Conservation (phyloP, 2,329 filamentous ascomycete species). For the Aspergillus carbonarius region DNA sequence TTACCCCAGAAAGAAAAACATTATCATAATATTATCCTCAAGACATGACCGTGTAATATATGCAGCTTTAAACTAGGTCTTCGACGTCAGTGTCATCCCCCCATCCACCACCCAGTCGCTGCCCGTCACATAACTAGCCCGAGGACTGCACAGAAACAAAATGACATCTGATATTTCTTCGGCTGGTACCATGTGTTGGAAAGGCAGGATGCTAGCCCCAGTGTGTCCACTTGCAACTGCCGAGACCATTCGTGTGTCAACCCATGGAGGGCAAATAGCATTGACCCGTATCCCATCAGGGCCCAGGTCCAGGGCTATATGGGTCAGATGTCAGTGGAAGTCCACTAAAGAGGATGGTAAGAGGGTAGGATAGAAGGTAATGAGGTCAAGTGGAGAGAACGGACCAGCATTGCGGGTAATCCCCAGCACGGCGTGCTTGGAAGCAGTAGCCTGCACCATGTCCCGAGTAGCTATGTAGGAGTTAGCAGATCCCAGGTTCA, state of each 20-base stretch:
- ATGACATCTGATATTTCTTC: constrained; percentile 21
- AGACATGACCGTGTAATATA: no score
- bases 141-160: constrained; percentile 7
- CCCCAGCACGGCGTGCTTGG: constrained; percentile 48
- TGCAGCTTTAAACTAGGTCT: not conserved
- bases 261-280: constrained; percentile 32
- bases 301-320: constrained; percentile 29
- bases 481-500: constrained; percentile 40
- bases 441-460: constrained; percentile 39
- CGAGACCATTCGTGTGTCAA: constrained; percentile 31
- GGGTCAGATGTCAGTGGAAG: not conserved
- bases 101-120: constrained; percentile 10
- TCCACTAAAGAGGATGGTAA: no score
- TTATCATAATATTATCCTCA: no score
- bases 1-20: no score
- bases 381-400: not conserved
- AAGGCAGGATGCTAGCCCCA: constrained; percentile 3
- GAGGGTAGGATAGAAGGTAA: no score
- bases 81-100: not conserved
- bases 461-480: constrained; percentile 36
- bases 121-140: constrained; percentile 9
- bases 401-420: constrained; percentile 42
- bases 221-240: no score
- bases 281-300: constrained; percentile 33
- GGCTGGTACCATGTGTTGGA: constrained; percentile 26